phyloP scores from a whole-genome alignment of 164 flowering plant species.

The Nymphaea thermarum region DNA sequence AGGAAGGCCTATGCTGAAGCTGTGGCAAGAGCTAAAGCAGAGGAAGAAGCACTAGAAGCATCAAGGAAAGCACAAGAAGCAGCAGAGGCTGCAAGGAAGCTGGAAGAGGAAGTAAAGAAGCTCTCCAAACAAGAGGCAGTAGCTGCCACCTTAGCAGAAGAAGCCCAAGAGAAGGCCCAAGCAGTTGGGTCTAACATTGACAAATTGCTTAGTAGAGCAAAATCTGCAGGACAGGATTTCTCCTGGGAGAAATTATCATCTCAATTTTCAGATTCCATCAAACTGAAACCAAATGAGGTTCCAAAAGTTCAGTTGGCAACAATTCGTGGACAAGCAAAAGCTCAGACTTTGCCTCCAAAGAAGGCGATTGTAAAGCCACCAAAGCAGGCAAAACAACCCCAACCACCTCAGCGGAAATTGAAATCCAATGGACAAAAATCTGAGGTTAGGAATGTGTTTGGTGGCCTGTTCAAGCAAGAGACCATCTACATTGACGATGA shows the following conservation, averaged over 20 bases:
- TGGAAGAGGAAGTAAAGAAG: conserved; percentile 46
- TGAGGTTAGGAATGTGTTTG: conserved; percentile 72
- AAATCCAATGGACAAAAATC: conserved; percentile 13
- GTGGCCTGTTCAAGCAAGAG: conserved; percentile 90
- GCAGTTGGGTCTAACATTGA: conserved; percentile 58
- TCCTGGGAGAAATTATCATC: conserved; percentile 70
- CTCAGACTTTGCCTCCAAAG: conserved; percentile 36
- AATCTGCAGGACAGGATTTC: conserved; percentile 36
- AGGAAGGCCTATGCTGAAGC: conserved; percentile 71
- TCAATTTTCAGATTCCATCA: conserved; percentile 10
- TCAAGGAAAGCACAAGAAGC: conserved; percentile 55
- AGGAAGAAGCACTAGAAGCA: conserved; percentile 58
- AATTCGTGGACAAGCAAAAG: conserved; percentile 77
- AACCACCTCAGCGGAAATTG: conserved; percentile 6
- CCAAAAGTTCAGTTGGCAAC: conserved; percentile 78
- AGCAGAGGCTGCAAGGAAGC: conserved; percentile 46
- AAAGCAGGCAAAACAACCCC: conserved; percentile 6
- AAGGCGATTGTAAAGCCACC: conserved; percentile 54
- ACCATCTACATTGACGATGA: conserved; percentile 86
- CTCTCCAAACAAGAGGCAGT: conserved; percentile 36
- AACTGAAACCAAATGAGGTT: conserved; percentile 22
- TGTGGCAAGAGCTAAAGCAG: conserved; percentile 59
- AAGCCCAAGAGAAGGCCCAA: conserved; percentile 52
- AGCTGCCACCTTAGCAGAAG: conserved; percentile 44
- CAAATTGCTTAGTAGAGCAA: conserved; percentile 40